A percentile compares a stretch with the other conserved stretches of the same genome.
Conservation (phyloP, 2,329 filamentous ascomycete genomes). For the Iodosphaeria phyllophila region DNA sequence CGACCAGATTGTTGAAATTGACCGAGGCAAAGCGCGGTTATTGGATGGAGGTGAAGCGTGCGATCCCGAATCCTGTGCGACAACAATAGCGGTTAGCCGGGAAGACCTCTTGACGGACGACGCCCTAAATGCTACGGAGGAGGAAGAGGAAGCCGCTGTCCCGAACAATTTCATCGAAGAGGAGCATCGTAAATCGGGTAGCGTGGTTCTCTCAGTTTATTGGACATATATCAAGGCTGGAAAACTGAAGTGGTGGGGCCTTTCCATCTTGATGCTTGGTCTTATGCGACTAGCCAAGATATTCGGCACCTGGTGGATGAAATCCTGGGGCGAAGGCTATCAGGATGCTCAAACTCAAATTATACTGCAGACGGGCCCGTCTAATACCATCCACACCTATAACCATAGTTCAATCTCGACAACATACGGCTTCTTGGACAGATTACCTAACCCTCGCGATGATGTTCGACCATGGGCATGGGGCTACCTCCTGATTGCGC, state of each 20-base stretch:
- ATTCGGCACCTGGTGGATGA: conserved; percentile 61
- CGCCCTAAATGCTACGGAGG: conserved; percentile 12
- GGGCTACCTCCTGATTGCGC: conserved; percentile 48
- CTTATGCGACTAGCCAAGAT: conserved; percentile 46
- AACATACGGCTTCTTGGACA: conserved; percentile 18
- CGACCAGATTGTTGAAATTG: conserved; percentile 53
- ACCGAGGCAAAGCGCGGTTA: conserved; percentile 35
- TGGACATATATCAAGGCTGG: conserved; percentile 76
- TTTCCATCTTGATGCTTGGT: conserved; percentile 42
- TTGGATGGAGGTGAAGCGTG: no score
- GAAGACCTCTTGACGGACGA: conserved; percentile 11
- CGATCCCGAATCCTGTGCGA: conserved; percentile 21
- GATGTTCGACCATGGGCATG: conserved; percentile 60
- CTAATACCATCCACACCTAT: no score
- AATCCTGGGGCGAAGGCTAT: conserved; percentile 73
- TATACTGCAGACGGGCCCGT: conserved; percentile 1
- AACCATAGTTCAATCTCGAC: no score
- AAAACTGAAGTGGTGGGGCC: conserved; percentile 51
- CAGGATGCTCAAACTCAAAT: conserved; percentile 10
- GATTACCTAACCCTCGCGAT: conserved; percentile 44
- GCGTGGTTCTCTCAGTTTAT: conserved; percentile 59
- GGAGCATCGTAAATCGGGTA: conserved; percentile 54
- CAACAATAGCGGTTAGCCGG: conserved; percentile 6
- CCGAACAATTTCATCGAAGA: conserved; percentile 67
- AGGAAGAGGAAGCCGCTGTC: conserved; percentile 28